Evolutionary conservation across 2,329 filamentous ascomycete species (phyloP).

Genomic region (Calonectria henricotiae): DNA sequence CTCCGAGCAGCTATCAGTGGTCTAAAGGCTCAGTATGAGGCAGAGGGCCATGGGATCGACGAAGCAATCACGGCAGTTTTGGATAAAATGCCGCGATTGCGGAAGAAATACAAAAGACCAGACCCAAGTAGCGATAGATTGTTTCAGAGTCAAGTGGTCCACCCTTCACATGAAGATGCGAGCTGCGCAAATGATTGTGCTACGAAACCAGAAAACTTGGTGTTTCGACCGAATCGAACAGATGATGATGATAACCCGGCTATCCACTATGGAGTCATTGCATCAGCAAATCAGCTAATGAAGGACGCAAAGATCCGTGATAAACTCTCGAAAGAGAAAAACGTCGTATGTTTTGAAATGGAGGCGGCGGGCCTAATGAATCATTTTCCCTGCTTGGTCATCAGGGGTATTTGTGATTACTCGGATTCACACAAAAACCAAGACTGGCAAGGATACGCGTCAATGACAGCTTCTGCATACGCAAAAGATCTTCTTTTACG

Average conservation of each 20-base stretch:
- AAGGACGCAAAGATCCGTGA: not conserved
- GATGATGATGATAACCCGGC: not conserved
- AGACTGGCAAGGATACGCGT: not conserved
- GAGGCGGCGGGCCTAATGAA: not conserved
- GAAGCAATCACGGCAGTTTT: constrained; percentile 7
- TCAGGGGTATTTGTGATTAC: too few species aligned
- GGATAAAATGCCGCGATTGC: not conserved
- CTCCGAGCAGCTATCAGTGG: not conserved
- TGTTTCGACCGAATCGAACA: not conserved
- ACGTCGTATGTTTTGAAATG: not conserved
- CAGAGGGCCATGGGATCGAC: not conserved
- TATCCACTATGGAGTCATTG: not conserved
- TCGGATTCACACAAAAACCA: too few species aligned
- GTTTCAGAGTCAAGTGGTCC: not conserved
- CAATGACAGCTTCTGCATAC: not conserved
- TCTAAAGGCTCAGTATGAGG: not conserved
- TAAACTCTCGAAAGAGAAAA: not conserved
- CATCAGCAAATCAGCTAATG: not conserved
- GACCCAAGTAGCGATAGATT: not conserved
- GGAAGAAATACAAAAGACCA: not conserved
- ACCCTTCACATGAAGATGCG: not conserved
- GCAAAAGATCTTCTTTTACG: constrained; percentile 6
- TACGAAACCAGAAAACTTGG: not conserved
- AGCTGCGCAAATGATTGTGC: not conserved
- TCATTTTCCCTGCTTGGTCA: too few species aligned